Base-by-base conservation (phyloP, 129 eudicot species). In the Centrapalus pauciflorus region DNA sequence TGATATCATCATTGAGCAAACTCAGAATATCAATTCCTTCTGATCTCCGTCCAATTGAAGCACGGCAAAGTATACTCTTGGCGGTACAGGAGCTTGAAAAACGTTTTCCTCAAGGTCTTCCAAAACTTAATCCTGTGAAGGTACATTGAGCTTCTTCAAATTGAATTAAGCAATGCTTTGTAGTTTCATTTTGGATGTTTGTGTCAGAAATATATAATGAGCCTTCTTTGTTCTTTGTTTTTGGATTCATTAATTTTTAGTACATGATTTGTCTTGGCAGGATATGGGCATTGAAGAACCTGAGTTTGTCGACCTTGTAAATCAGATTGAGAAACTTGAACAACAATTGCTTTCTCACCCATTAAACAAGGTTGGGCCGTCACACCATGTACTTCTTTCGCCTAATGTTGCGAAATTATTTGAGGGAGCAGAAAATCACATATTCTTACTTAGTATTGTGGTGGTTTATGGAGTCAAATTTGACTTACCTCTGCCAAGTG, bases 71-170 rank as follows among this genome's bases (percentile, higher is more conserved):
- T 70, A 73, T 89, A 56, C 83, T 94, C 23, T 77, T 89, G 70
- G 96, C 95, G n/a, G 88, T 94, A 17, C 86, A 94, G 64, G 97
- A 94, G 78, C 91, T 94, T 48, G 94, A 74, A 56, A 94, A 78
- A 67, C 97, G 99, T 30, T 94, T 84, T 67, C 93, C 96, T 45
- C 88, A 82, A 77, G 99, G 99, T 64, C 86, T 94, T 51, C 99
- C 99, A 66, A 94, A 89, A 81, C 99, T 94, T 66, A 86, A 94
- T 68, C 99, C 97, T 57, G 93, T 86, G 24, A 89, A 94, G 97
- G 99, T 94, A 61, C 66, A 21, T 35, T 0, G 30, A 35, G 17
- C 41, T 77, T 8, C 17, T 37, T 63, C 67, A 26, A 43, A 37
- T 62, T 21, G n/a, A 48, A 51, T 17, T 8, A 23, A 14, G 17